Evolutionary conservation across 208 protist species (phyloP).

Genomic region (Herpetomonas tarakana): DNA sequence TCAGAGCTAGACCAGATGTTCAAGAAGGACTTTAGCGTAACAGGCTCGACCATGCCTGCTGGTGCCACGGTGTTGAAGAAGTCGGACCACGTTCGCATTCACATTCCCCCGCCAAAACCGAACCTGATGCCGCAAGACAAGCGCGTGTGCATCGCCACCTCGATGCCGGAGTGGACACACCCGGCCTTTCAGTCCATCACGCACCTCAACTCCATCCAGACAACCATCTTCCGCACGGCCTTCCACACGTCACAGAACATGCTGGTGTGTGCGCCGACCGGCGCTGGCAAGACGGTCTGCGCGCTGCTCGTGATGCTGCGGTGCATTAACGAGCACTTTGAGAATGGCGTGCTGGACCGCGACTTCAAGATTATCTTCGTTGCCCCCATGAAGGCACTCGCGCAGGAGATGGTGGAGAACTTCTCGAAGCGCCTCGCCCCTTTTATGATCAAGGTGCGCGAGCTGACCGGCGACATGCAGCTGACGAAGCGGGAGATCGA

Average conservation of each 20-base stretch:
- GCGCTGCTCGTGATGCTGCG: slow-evolving; percentile 97
- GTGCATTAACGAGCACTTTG: slow-evolving; percentile 91
- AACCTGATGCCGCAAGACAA: slow-evolving; percentile 68
- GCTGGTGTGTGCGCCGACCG: slow-evolving; percentile 98
- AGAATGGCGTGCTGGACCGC: slow-evolving; percentile 73
- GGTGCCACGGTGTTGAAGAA: slow-evolving; percentile 67
- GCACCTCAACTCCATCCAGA: slow-evolving; percentile 97
- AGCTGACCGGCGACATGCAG: slow-evolving; percentile 99
- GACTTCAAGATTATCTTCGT: slow-evolving; percentile 99
- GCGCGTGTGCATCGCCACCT: slow-evolving; percentile 75
- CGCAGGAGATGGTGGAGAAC: slow-evolving; percentile 97
- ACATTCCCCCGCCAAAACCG: slow-evolving; percentile 76
- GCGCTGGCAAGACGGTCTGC: slow-evolving; percentile 98
- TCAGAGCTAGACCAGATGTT: slow-evolving; percentile 86
- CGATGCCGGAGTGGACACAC: slow-evolving; percentile 88
- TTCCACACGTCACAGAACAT: slow-evolving; percentile 98
- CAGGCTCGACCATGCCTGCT: slow-evolving; percentile 56
- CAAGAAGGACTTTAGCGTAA: slow-evolving; percentile 74
- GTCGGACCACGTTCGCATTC: slow-evolving; percentile 67
- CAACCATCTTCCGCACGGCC: slow-evolving; percentile 94
- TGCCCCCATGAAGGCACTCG: slow-evolving; percentile 99
- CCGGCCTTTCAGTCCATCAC: slow-evolving; percentile 88
- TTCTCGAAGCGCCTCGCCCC: slow-evolving; percentile 92
- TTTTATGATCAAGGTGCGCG: slow-evolving; percentile 90
- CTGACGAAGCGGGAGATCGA: slow-evolving; percentile 96